Percentiles rank a stretch among this genome's conserved stretches.
Conservation (phyloP, 495 filamentous ascomycete genomes). For the Annulohypoxylon nitens region DNA sequence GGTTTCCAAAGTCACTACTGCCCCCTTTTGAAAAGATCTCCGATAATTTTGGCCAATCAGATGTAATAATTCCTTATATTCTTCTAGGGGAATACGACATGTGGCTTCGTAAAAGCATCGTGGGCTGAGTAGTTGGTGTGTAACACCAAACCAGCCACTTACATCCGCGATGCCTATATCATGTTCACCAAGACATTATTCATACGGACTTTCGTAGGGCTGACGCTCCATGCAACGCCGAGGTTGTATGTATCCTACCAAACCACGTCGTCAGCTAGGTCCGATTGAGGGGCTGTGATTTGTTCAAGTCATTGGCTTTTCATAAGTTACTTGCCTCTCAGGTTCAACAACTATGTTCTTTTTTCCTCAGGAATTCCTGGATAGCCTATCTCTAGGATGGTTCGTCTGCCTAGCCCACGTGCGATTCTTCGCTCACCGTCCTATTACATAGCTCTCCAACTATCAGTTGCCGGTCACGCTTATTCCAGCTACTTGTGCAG, state of each 20-base stretch:
- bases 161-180: not conserved
- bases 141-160: not conserved
- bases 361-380: not conserved
- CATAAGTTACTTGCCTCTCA: not conserved
- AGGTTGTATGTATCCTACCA: not conserved
- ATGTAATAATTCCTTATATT: not conserved
- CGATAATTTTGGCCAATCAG: not conserved
- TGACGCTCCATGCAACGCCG: not conserved
- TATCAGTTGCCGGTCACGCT: conserved; percentile 39
- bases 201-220: not conserved
- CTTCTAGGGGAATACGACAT: not conserved
- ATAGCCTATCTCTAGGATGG: not conserved
- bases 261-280: not conserved
- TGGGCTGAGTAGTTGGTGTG: not conserved
- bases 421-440: not conserved
- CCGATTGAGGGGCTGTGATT: not conserved
- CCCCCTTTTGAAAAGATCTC: not conserved
- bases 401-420: not conserved
- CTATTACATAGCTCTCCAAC: not conserved
- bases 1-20: not conserved
- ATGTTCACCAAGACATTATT: not conserved
- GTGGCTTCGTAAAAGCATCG: not conserved
- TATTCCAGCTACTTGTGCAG: conserved; percentile 5
- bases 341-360: not conserved
- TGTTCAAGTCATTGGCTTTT: not conserved